Base-by-base conservation (phyloP, 805 yeast genomes). In the Debaryomyces hansenii region DNA sequence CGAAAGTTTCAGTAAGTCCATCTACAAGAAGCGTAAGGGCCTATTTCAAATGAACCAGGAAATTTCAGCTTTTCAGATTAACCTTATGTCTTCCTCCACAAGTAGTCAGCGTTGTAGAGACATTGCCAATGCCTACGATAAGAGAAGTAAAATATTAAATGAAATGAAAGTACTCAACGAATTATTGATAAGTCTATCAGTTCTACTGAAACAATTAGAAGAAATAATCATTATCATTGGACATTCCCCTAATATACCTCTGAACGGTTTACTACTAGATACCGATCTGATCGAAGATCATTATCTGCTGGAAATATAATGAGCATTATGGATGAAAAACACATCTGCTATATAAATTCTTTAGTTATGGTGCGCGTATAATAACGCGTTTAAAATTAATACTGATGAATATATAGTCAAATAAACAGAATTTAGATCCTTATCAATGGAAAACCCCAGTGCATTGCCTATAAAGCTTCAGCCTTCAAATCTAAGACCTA, bases 401-500 rank as follows among this genome's bases (percentile, higher is more conserved):
- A 18, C 20, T 35, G 38, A 35, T 12, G 20, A 16, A 16, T 34
- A 15, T 18, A 15, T 14, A 35, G 12, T 35, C 20, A 16, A 11
- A 15, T 35, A 16, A n/a, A 12, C n/a, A n/a, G 11, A 35, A 35
- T 16, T 16, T 15, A 18, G 14, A 35, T 20, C 10, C 16, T 12
- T 14, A 1, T 21, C 20, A 15, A 57, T 58, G 61, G 59, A 55
- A 34, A 45, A 41, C 20, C 36, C 51, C 14, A 47, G 46, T 5
- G 51, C 57, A 15, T 75, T 91, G 10, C 97, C 97, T 0, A 83
- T 89, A 2, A 77, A 78, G 47, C 79, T 92, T 1, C 87, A 83
- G 44, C 89, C 97, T 0, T 80, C 92, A 0, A 87, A 87, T 58
- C 70, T 94, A 37, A 78, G 99, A 38, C 99, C 99, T 0, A 69